Evolutionary conservation across 495 filamentous ascomycete genomes (phyloP), one percentile per base, ranked within the genome.

Genomic region (Aspergillus wentii): DNA sequence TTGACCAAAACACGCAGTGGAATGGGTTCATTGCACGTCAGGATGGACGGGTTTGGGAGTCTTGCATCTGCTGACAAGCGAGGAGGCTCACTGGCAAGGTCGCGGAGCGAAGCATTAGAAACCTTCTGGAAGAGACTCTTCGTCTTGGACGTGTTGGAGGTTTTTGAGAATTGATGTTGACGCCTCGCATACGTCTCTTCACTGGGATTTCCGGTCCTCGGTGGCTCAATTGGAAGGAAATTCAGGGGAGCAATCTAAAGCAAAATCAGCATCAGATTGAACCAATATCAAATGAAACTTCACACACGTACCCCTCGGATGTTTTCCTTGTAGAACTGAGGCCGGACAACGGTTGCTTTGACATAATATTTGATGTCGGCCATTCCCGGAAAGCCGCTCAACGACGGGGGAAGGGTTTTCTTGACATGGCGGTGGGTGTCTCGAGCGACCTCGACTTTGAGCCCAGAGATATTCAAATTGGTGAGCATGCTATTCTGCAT

Each of bases 341-440:
- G 85, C 18, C 89, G 72, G 40, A 85, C 79, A 2, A 97, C 79
- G 0, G 92, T 98, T 9, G 80, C 88, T 56, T 98, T 98, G 43
- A 96, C 71, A 44, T 84, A 97, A 56, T 98, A 98, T 48, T 79
- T 77, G 38, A 98, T 91, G 57, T 91, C 88, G 33, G 90, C 92
- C 60, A 85, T 69, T 0, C 81, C 83, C 0, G 85, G 81, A 44
- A 94, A 86, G 2, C 85, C 86, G 32, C 75, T 85, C 42, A 96
- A 69, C 5, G 86, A 87, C 2, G 92, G 92, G 5, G 92, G 92
- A 10, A 98, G 72, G 1, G 89, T 94, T 54, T 79, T 83, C 51
- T 83, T 91, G 48, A 91, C 76, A 66, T 98, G 92, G 4, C 66
- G 59, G 34, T 59, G 62, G 4, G 68, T 61, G 37, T 76, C 68